Conservation (phyloP, 371 early-diverging fungal species). For the Smittium culicis region DNA sequence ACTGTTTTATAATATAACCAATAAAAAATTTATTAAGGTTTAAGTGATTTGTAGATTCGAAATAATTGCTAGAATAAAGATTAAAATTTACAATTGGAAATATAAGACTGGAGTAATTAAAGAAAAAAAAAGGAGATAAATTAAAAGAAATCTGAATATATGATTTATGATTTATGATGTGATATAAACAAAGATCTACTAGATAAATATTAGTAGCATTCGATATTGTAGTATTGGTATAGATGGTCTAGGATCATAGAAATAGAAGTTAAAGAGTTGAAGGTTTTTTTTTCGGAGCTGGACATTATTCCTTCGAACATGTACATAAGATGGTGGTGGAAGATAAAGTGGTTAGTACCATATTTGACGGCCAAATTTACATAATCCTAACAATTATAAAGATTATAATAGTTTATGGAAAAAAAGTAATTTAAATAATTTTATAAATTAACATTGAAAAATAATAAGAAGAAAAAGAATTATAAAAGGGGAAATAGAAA, state of each 20-base stretch:
- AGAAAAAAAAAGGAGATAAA: too few species aligned
- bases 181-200: background rate
- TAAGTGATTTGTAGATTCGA: too few species aligned
- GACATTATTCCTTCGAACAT: conserved; percentile 85
- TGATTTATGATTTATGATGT: too few species aligned
- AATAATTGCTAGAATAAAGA: too few species aligned
- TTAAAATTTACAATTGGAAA: too few species aligned
- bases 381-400: conserved; percentile 38
- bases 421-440: conserved; percentile 22
- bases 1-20: too few species aligned
- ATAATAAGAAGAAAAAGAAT: background rate
- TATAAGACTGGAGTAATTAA: too few species aligned
- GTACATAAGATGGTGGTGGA: conserved; percentile 88
- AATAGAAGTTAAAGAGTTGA: conserved; percentile 64
- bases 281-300: conserved; percentile 58
- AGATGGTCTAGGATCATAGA: conserved; percentile 75
- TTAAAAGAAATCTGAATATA: too few species aligned
- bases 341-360: conserved; percentile 69
- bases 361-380: conserved; percentile 58
- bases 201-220: background rate
- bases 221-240: conserved; percentile 52
- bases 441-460: conserved; percentile 19
- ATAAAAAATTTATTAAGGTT: too few species aligned
- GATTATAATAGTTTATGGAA: conserved; percentile 12
- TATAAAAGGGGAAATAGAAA: too few species aligned